Evolutionary conservation across 148 eudicot genomes (phyloP), one percentile per base, ranked within the genome.

Genomic region (Heliamphora exappendiculata): DNA sequence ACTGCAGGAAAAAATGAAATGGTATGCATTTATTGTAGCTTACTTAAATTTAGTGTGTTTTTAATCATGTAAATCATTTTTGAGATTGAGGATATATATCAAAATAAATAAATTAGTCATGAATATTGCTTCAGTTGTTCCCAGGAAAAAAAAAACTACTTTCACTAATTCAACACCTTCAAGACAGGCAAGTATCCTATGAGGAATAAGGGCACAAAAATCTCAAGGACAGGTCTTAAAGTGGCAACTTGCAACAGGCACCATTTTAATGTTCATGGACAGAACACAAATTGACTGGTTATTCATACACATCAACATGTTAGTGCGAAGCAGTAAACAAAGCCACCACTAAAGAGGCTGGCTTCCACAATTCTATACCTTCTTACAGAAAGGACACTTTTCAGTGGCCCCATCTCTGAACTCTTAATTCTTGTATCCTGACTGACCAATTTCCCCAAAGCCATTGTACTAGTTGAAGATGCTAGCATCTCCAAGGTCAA

Each of bases 401-500:
- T 41, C 26, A 70, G 73, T 74, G 83, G 73, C 37, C 45, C 81
- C 70, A 42, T 76, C 60, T 76, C 79, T 29, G 75, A 78, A 66
- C 67, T 74, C 49, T 76, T 79, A 57, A 68, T 76, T 81, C 70
- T 76, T 54, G 55, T 80, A 73, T 82, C 79, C 81, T 79, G 83
- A 76, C 82, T 75, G 57, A 93, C 83, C 81, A 92, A 71, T 78
- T 92, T 92, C 51, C 92, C 97, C 77, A 94, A 74, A 37, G 97
- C 91, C 75, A 76, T 78, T 72, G 91, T 77, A 75, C 81, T 84
- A 72, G 82, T 80, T 37, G 92, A 88, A 78, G 92, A 86, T 29
- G 86, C 78, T 47, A 89, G 87, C 91, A 94, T 85, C 84, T 90
- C 98, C 85, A 78, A 76, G 29, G 89, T 83, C 82, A 94, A 75